These are phyloP conservation scores for Lodderomyces theae DNA, from an alignment of 1,139 yeast genomes.

Conservation along the genomic window DNA sequence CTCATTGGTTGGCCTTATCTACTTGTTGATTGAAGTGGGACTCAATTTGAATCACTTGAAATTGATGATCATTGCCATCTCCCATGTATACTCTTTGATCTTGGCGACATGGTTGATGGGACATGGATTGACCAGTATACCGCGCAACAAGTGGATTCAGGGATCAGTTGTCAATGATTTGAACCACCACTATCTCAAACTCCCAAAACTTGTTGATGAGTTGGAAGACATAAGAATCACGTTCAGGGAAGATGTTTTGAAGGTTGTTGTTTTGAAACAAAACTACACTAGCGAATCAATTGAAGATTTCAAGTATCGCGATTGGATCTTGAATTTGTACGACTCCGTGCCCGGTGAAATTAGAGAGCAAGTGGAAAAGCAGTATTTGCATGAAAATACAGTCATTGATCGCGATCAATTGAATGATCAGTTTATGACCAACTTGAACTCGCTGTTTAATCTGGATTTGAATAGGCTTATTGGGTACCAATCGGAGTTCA, in stretches of 20 bases:
- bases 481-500: conserved; percentile 44
- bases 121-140: conserved; percentile 71
- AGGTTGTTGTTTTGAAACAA: conserved; percentile 49
- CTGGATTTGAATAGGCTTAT: conserved; percentile 35
- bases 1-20: conserved; percentile 55
- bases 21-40: conserved; percentile 61
- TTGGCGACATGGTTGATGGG: conserved; percentile 84
- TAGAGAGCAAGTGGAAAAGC: conserved; percentile 35
- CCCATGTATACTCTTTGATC: conserved; percentile 76
- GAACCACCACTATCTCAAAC: conserved; percentile 46
- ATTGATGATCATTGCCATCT: conserved; percentile 67
- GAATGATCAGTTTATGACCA: conserved; percentile 31
- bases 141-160: conserved; percentile 55
- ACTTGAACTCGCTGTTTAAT: conserved; percentile 38
- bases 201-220: conserved; percentile 59
- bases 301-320: conserved; percentile 34
- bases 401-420: conserved; percentile 36
- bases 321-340: conserved; percentile 40
- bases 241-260: conserved; percentile 62
- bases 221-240: conserved; percentile 63
- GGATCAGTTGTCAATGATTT: conserved; percentile 42
- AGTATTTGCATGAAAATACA: conserved; percentile 22
- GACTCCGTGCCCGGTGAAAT: conserved; percentile 35
- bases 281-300: conserved; percentile 34
- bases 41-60: conserved; percentile 57